phyloP scores from a whole-genome alignment of 2,329 filamentous ascomycete species.

The Cladosporium sp. region DNA sequence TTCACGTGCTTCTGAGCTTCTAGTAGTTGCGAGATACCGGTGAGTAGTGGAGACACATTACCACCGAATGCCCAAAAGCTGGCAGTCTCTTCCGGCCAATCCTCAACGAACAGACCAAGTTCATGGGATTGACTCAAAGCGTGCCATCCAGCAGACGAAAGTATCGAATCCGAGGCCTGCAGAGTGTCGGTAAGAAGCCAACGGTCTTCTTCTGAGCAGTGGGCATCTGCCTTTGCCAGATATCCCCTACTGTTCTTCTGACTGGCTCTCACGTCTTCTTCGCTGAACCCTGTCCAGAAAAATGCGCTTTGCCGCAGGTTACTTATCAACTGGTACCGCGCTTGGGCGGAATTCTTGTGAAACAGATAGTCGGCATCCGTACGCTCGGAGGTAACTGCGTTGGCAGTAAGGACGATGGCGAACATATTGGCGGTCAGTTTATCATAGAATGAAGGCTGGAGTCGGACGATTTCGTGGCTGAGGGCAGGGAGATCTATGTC shows the following conservation, averaged over 20 bases:
- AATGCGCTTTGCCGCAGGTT: conserved; percentile 85
- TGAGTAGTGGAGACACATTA: conserved; percentile 47
- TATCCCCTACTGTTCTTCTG: conserved; percentile 69
- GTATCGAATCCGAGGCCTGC: conserved; percentile 60
- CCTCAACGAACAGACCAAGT: conserved; percentile 69
- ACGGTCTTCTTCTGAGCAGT: conserved; percentile 62
- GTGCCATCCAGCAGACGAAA: conserved; percentile 63
- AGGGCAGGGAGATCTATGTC: conserved; percentile 69
- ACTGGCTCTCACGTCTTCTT: conserved; percentile 62
- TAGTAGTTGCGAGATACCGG: conserved; percentile 59
- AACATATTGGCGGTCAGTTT: conserved; percentile 82
- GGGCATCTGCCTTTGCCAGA: conserved; percentile 60
- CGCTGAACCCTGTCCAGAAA: conserved; percentile 76
- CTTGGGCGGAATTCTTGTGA: conserved; percentile 69
- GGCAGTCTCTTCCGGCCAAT: conserved; percentile 64
- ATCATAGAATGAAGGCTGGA: conserved; percentile 84
- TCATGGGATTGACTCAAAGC: conserved; percentile 72
- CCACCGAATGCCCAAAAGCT: conserved; percentile 65
- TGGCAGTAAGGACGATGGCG: conserved; percentile 78
- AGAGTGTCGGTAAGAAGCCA: conserved; percentile 64
- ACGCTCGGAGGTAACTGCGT: conserved; percentile 84
- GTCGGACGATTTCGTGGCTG: conserved; percentile 67
- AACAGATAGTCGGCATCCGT: conserved; percentile 87
- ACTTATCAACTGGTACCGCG: conserved; percentile 66
- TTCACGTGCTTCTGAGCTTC: conserved; percentile 59